Evolutionary conservation across 495 filamentous ascomycete genomes (phyloP), one percentile per base, ranked within the genome.

Genomic region (Xylaria acuta): DNA sequence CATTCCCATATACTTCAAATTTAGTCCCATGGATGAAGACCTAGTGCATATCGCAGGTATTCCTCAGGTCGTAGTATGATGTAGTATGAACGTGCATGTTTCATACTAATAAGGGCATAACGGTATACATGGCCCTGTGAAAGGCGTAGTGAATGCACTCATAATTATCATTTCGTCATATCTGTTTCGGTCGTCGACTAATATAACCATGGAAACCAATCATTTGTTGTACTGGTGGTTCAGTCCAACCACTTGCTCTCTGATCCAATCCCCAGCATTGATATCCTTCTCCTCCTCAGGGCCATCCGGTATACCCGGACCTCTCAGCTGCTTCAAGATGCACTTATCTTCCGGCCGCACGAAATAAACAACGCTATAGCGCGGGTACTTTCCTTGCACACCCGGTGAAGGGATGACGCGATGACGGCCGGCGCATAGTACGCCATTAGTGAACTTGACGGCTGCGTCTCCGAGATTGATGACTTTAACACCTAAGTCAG

Each of bases 381-480:
- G 80, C 45, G 83, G 83, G 41, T 72, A 78, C n/a, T 76, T 77
- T 0, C 78, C 86, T 71, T 92, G 89, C 7, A 78, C 74, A 5
- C 87, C 88, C 0, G 89, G 88, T 3, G 90, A 84, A 1, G 83
- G 82, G 5, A 88, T 86, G 22, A 92, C 90, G 5, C 90, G 84
- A 76, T 92, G 90, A 14, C 91, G 87, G 73, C 90, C 91, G 1
- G 85, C 86, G 27, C 89, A 84, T 51, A 92, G 75, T n/a, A 88
- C 71, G 8, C 89, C 88, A 64, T 86, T 86, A 9, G 88, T 89
- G 74, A 92, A 91, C 53, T 87, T 89, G 11, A 88, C 86, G 80
- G 91, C 84, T 11, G 89, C 87, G 68, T 93, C 91, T 1, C 90
- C 90, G 0, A 93, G 82, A 67, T 93, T 92, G 63, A 92, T 80